A percentile compares a stretch with the other conserved stretches of the same genome.
Evolutionary conservation across 495 filamentous ascomycete genomes (phyloP).

Genomic region (Aspergillus carlsbadensis): DNA sequence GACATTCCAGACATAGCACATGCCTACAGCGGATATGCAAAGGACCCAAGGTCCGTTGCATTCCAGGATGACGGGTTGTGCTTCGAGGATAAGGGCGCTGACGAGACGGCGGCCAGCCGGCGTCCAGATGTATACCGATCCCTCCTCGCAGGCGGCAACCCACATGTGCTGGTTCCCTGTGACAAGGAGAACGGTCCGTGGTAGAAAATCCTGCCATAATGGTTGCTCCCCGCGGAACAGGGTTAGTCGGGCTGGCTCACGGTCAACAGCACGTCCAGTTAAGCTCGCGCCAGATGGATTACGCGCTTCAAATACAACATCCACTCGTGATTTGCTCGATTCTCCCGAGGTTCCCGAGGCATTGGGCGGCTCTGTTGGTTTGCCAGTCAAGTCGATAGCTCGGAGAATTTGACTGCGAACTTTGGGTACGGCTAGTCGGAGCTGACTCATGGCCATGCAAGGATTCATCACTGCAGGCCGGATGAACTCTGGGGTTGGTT

Average conservation of each 20-base stretch:
- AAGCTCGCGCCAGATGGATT: conserved; percentile 62
- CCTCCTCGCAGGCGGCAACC: conserved; percentile 91
- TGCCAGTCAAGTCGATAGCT: conserved; percentile 45
- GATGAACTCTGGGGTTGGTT: conserved; percentile 80
- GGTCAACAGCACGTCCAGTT: conserved; percentile 56
- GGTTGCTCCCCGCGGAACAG: conserved; percentile 78
- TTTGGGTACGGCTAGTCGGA: conserved; percentile 88
- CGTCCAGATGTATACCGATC: conserved; percentile 89
- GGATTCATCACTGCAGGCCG: conserved; percentile 85
- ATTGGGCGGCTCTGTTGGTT: conserved; percentile 44
- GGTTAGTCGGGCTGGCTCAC: conserved; percentile 80
- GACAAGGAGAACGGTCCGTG: conserved; percentile 75
- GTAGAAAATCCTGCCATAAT: conserved; percentile 92
- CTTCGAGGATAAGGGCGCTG: conserved; percentile 81
- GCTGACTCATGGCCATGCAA: conserved; percentile 73
- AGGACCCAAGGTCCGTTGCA: conserved; percentile 86
- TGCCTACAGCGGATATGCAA: conserved; percentile 81
- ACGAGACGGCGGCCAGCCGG: conserved; percentile 86
- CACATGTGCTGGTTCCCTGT: conserved; percentile 90
- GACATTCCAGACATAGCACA: conserved; percentile 93
- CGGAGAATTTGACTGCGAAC: conserved; percentile 74
- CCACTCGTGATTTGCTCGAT: conserved; percentile 60
- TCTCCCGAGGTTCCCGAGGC: conserved; percentile 56
- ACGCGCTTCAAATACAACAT: conserved; percentile 67
- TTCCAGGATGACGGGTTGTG: conserved; percentile 91